Percentiles rank a stretch among this genome's conserved stretches.
These are phyloP conservation scores for Peribolospora baueri DNA, from an alignment of 768 basidiomycete species.

Conservation along the genomic window DNA sequence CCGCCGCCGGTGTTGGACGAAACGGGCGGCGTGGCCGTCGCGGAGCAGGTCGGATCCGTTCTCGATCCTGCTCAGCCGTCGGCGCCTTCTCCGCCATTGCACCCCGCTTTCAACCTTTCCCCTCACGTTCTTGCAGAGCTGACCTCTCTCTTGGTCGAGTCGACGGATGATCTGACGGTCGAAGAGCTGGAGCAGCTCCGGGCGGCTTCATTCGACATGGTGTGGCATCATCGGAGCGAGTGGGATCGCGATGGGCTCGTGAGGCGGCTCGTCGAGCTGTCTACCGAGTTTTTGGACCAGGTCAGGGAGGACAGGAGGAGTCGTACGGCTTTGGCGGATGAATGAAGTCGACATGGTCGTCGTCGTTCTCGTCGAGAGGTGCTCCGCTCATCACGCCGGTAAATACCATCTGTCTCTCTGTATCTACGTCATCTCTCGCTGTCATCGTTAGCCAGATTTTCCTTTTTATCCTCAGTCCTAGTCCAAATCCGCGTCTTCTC, in stretches of 20 bases:
- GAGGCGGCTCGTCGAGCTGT: constrained; percentile 31
- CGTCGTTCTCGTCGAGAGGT: too few species aligned
- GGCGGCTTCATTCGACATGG: constrained; percentile 46
- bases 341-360: too few species aligned
- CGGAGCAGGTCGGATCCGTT: not conserved
- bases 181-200: constrained; percentile 88
- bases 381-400: too few species aligned
- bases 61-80: not conserved
- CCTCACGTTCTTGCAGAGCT: constrained; percentile 29
- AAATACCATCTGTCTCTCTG: too few species aligned
- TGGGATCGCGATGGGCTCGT: constrained; percentile 61
- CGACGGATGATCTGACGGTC: constrained; percentile 39
- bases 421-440: too few species aligned
- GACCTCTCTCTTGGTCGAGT: constrained; percentile 26
- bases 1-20: not conserved
- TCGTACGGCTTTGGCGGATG: too few species aligned
- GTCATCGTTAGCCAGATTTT: too few species aligned
- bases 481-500: too few species aligned
- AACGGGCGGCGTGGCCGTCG: not conserved
- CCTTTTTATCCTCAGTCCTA: too few species aligned
- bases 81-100: not conserved
- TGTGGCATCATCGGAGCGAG: constrained; percentile 59
- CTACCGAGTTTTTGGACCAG: constrained; percentile 43
- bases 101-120: constrained; percentile 40
- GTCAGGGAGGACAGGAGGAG: constrained; percentile 17